Evolutionary conservation across 352 stramenopile species (phyloP).

Genomic region (Phytophthora nicotianae): DNA sequence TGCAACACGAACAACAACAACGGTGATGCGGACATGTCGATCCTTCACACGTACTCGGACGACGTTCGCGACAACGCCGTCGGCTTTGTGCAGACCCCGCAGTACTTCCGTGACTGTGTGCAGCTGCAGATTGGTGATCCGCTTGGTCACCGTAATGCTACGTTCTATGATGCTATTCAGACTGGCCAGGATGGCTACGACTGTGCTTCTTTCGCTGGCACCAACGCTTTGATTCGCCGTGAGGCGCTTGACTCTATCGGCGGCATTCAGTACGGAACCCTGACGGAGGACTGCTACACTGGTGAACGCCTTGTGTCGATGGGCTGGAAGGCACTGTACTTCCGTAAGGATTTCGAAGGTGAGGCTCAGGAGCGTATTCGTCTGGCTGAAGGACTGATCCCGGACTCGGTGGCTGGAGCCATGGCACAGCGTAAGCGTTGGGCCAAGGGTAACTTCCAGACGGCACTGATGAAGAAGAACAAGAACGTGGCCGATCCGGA

Average conservation of each 20-base stretch:
- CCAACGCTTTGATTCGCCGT: conserved; percentile 81
- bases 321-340: conserved; percentile 88
- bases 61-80: conserved; percentile 82
- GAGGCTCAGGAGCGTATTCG: conserved; percentile 77
- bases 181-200: conserved; percentile 87
- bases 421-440: conserved; percentile 83
- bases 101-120: conserved; percentile 87
- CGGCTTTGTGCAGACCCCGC: conserved; percentile 80
- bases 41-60: conserved; percentile 82
- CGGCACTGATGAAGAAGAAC: conserved; percentile 82
- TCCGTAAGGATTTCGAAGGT: conserved; percentile 89
- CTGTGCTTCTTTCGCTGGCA: conserved; percentile 79
- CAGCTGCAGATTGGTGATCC: conserved; percentile 86
- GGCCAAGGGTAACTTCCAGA: conserved; percentile 90
- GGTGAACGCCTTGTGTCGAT: conserved; percentile 75
- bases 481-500: conserved; percentile 76
- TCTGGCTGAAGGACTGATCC: conserved; percentile 77
- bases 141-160: conserved; percentile 79
- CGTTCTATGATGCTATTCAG: conserved; percentile 88
- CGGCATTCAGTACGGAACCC: conserved; percentile 83
- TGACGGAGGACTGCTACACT: conserved; percentile 88
- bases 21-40: conserved; percentile 50
- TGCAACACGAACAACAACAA: conserved; percentile 73
- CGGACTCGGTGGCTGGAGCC: conserved; percentile 76
- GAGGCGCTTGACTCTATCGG: conserved; percentile 86